Evolutionary conservation across 495 filamentous ascomycete species (phyloP), one percentile per base, ranked within the genome.

Genomic region (Pseudotulostoma volvatum): DNA sequence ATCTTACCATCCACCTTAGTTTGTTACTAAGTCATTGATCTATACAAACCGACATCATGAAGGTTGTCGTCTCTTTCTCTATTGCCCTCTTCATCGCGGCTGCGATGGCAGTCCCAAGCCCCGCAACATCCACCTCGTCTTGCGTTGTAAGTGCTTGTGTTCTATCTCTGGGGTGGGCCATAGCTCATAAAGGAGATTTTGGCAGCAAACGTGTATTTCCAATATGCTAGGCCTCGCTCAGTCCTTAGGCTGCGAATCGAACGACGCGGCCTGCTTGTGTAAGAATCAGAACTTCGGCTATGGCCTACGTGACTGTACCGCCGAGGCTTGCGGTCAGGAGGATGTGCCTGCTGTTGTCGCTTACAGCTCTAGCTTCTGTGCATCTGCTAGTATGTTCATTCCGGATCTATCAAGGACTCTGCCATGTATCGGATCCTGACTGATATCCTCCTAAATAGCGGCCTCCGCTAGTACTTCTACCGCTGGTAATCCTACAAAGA

Each of bases 271-370:
- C 28, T 93, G 84, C 66, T 71, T 87, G 34, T 93, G 84, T 72
- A 65, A 60, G 31, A 70, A 71, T 42, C 35, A 48, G 28, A 50
- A 84, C 68, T 92, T 85, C 57, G 54, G 56, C 42, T 80, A 74
- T 50, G 84, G 84, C 51, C 64, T 93, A 42, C 77, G 73, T 34
- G 84, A 93, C 61, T 93, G 84, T 68, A 71, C 81, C 37, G 55
- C 61, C 40, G 55, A 79, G 58, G 66, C 71, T 36, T 92, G 84
- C 65, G 55, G 58, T 9, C 49, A 55, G 11, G 61, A 63, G 40
- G 61, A 68, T 38, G 50, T 59, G 8, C 43, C 41, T 17, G 54
- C 55, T 40, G 60, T 61, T 9, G 34, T 65, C 21, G 18, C 49
- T 9, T 47, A 49, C 55, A 67, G 60, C 38, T 43, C 55, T 36